Evolutionary conservation across 2,329 filamentous ascomycete species (phyloP), one percentile per base, ranked within the genome.

Genomic region (Stachybotrys chartarum): DNA sequence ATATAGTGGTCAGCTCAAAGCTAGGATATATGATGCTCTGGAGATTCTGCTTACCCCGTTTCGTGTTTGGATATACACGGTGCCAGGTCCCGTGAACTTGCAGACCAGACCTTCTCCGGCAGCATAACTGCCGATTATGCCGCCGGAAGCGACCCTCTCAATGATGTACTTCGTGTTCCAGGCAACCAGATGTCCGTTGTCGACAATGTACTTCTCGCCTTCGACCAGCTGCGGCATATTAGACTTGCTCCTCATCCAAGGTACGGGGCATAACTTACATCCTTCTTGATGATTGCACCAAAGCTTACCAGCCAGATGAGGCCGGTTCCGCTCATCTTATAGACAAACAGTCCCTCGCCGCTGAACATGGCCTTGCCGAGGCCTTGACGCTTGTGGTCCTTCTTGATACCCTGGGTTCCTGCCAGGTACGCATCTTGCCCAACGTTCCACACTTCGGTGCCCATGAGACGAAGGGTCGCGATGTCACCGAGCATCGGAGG

Each of bases 131-230:
- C 90, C 93, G n/a, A 99, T 87, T 59, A 99, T 85, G 44, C 94
- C 94, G 2, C 94, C 94, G 3, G 89, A 94, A 0, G 93, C 86
- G 5, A 95, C 88, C 16, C 94, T 86, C 74, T 97, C 91, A 59
- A 99, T 84, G 5, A 90, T 81, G 66, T 97, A 99, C 66, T 96
- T 91, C 67, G 89, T 92, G 69, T 97, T 97, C 94, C 94, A 99
- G 0, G 94, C 93, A 0, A 97, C 91, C 1, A 97, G 79, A 63
- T 97, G 91, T 3, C 91, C 91, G 64, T 96, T 96, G 65, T 96
- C 91, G 55, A 97, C 86, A 61, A 94, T 90, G 71, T 97, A 97
- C 63, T 87, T 88, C 69, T 97, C 93, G 10, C 87, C 87, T 12
- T 85, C 81, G 49, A 70, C 72, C 31, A 86, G 75, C 78, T 80